Evolutionary conservation across 768 basidiomycete species (phyloP).

Genomic region (Ephemerocybe angulata): DNA sequence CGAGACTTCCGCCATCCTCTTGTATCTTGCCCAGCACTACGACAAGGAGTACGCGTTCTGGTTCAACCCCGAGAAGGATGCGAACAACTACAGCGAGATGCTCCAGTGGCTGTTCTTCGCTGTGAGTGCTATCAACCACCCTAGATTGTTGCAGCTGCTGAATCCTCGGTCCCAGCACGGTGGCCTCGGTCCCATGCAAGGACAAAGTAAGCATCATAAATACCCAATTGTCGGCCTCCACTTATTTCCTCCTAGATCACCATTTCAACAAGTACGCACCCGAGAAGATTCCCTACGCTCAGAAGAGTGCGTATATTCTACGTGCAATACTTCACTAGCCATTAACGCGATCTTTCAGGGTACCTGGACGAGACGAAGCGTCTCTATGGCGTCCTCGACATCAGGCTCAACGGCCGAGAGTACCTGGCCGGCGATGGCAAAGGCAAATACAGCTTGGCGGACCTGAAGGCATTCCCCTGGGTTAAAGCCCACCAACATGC

Average conservation of each 20-base stretch:
- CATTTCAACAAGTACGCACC: constrained; percentile 67
- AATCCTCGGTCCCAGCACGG: no score
- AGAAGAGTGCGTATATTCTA: constrained; percentile 47
- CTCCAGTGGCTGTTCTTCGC: constrained; percentile 88
- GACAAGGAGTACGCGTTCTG: constrained; percentile 72
- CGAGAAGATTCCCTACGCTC: constrained; percentile 66
- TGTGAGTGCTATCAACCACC: constrained; percentile 33
- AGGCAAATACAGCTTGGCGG: constrained; percentile 69
- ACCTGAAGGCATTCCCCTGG: constrained; percentile 69
- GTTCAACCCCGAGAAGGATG: constrained; percentile 50
- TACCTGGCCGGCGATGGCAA: constrained; percentile 74
- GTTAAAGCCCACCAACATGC: constrained; percentile 44
- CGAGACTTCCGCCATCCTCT: constrained; percentile 75
- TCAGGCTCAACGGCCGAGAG: constrained; percentile 68
- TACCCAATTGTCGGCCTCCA: not conserved
- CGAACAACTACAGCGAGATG: constrained; percentile 65
- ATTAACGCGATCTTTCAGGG: constrained; percentile 46
- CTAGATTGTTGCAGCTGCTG: no score
- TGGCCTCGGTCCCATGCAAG: constrained; percentile 86
- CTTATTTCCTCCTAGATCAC: constrained; percentile 39
- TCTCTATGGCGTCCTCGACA: constrained; percentile 79
- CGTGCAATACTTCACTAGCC: no score
- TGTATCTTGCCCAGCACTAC: constrained; percentile 80
- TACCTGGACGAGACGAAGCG: constrained; percentile 81
- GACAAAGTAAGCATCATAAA: constrained; percentile 40